Evolutionary conservation across 495 filamentous ascomycete species (phyloP).

Genomic region (Baudoinia panamericana): DNA sequence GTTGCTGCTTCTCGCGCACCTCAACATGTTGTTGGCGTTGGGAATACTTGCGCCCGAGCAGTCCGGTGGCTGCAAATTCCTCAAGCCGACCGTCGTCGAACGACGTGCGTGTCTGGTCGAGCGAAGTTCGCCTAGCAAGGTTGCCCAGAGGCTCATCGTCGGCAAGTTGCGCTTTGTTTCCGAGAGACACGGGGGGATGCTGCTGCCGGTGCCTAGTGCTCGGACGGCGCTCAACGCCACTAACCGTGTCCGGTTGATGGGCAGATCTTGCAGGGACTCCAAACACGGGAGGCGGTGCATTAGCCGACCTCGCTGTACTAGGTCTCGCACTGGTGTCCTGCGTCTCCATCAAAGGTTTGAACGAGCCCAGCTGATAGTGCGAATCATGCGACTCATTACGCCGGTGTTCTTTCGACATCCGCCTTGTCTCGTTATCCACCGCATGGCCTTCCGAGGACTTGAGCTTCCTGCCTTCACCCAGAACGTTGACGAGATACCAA

Average conservation of each 20-base stretch:
- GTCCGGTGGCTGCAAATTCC: conserved; percentile 40
- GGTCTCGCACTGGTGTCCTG: conserved; percentile 31
- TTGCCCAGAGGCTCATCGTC: conserved; percentile 24
- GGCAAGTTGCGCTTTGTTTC: conserved; percentile 14
- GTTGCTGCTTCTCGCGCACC: conserved; percentile 39
- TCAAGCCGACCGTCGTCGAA: conserved; percentile 4
- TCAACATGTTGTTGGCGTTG: conserved; percentile 45
- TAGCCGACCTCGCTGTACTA: conserved; percentile 11
- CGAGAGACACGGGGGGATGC: conserved; percentile 2
- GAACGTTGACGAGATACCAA: conserved; percentile 67
- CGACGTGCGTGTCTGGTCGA: conserved; percentile 8
- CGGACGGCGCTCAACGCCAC: no score
- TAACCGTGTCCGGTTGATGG: no score
- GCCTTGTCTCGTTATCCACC: neutral
- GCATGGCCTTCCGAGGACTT: conserved; percentile 19
- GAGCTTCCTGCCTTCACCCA: conserved; percentile 40
- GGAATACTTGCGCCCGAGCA: conserved; percentile 51
- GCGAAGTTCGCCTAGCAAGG: conserved; percentile 4
- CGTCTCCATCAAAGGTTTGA: conserved; percentile 43
- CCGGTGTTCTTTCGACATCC: conserved; percentile 5
- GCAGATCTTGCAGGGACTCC: no score
- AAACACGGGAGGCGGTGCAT: conserved; percentile 17
- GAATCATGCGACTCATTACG: conserved; percentile 22
- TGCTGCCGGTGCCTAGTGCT: conserved; percentile 1
- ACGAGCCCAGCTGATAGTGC: conserved; percentile 42